Evolutionary conservation across 2,329 filamentous ascomycete species (phyloP).

Genomic region (Acrocalymma vagum): DNA sequence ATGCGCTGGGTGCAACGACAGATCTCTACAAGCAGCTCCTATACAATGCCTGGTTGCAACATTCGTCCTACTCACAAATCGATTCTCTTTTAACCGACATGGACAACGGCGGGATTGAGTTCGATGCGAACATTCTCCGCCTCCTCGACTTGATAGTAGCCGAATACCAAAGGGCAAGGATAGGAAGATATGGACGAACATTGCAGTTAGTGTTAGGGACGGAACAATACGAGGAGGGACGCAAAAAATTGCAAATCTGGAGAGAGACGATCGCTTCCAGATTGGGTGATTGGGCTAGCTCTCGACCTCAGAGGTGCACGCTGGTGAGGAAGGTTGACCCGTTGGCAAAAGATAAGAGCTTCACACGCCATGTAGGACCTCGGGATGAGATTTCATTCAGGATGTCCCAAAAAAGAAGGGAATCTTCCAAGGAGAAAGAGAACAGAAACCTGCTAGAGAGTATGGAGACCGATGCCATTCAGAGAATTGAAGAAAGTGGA

Average conservation of each 20-base stretch:
- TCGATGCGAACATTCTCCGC: constrained; percentile 58
- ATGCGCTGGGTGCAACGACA: constrained; percentile 75
- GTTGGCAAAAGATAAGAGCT: too few species aligned
- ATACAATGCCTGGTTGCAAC: constrained; percentile 67
- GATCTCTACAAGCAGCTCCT: constrained; percentile 75
- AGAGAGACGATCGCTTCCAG: constrained; percentile 32
- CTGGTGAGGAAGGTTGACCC: constrained; percentile 1
- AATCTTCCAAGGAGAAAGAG: too few species aligned
- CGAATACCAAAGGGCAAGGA: constrained; percentile 28
- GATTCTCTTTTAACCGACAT: constrained; percentile 70
- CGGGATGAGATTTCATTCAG: too few species aligned
- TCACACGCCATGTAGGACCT: too few species aligned
- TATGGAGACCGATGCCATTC: too few species aligned
- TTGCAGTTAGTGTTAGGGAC: constrained; percentile 42
- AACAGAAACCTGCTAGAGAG: too few species aligned
- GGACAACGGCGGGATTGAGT: constrained; percentile 68
- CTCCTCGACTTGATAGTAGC: constrained; percentile 47
- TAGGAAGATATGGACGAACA: constrained; percentile 34
- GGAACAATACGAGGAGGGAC: constrained; percentile 42
- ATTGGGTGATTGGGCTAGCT: constrained; percentile 33
- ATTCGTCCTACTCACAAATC: constrained; percentile 65
- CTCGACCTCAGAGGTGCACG: constrained; percentile 4
- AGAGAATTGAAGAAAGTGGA: too few species aligned
- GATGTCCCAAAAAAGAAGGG: too few species aligned
- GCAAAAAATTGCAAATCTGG: constrained; percentile 42